Evolutionary conservation across 2,329 filamentous ascomycete species (phyloP), one percentile per base, ranked within the genome.

Genomic region (Claviceps sp.): DNA sequence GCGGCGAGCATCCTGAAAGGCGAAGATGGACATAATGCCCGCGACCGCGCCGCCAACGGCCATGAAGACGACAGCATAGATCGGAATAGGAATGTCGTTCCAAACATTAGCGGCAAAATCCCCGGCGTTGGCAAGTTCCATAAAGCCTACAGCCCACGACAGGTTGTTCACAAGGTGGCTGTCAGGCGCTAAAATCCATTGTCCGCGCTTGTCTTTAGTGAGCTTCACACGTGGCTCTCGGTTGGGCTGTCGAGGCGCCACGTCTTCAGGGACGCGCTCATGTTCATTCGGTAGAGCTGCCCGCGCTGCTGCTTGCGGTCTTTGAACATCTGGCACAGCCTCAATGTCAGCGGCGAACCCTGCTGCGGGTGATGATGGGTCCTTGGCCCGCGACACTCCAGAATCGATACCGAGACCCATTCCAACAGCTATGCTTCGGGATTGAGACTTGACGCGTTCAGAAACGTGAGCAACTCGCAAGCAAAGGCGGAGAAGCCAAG

Each of bases 21-120:
- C 75, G 43, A 75, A 70, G n/a, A 70, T 53, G 0, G 70, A 68
- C 45, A 76, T 65, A 2, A 67, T 52, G 0, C 75, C 63, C 0
- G 76, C 75, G 2, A 72, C 55, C 0, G 69, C 68, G 0, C 72
- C 77, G 1, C 77, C 77, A 3, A 79, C 62, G 0, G 65, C 75
- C 76, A 80, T 79, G 4, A 78, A 62, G 0, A 71, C 68, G 0
- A 71, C 61, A 8, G 74, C 76, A 48, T 72, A 72, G 1, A 59
- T 56, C 0, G 76, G 76, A 0, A 77, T 68, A 0, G 76, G 77
- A 0, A 70, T 63, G 1, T 71, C 55, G 55, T 80, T 79, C 73
- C 74, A 80, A 1, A 79, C 70, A 51, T 80, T 79, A 52, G 77
- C 77, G 0, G 76, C 74, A 51, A 79, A 79, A 56, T 80, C 77